A percentile compares a stretch with the other conserved stretches of the same genome.
These are phyloP conservation scores for Stemphylium beticola DNA, from an alignment of 2,329 filamentous ascomycete genomes.

Conservation along the genomic window DNA sequence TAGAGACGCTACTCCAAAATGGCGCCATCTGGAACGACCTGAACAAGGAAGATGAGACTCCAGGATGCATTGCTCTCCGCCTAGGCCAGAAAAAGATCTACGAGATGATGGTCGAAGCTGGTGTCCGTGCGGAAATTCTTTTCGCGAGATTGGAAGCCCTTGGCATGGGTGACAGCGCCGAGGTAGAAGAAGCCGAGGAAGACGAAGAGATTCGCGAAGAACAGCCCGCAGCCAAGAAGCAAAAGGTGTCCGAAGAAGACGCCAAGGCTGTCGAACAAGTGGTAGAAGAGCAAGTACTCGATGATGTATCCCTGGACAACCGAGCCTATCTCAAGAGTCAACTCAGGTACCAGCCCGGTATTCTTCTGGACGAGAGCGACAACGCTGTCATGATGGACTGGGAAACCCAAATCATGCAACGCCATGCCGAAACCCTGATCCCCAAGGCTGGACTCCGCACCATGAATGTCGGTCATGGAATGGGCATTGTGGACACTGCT, in stretches of 20 bases:
- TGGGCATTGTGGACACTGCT: conserved; percentile 85
- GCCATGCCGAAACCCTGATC: conserved; percentile 72
- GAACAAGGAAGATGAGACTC: conserved; percentile 48
- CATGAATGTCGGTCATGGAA: conserved; percentile 87
- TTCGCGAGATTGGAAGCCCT: conserved; percentile 45
- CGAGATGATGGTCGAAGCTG: conserved; percentile 46
- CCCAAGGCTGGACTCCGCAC: conserved; percentile 68
- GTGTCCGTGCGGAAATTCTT: conserved; percentile 44
- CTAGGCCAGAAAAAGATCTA: conserved; percentile 45
- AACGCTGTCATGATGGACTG: conserved; percentile 96
- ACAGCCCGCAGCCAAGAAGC: conserved; percentile 43
- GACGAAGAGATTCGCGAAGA: conserved; percentile 28
- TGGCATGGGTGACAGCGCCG: conserved; percentile 32
- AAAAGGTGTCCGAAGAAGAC: conserved; percentile 39
- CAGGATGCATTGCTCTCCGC: conserved; percentile 45
- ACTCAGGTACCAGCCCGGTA: conserved; percentile 42
- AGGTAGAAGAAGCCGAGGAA: conserved; percentile 31
- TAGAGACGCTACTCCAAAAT: conserved; percentile 43
- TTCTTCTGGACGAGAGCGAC: conserved; percentile 72
- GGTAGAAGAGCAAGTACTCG: conserved; percentile 34
- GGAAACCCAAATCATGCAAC: conserved; percentile 86
- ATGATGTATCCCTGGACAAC: conserved; percentile 49
- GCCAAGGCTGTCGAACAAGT: conserved; percentile 33
- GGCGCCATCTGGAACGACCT: conserved; percentile 50
- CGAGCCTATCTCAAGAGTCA: conserved; percentile 47